These are phyloP conservation scores for Xenosphaeropsis pyriputrescens DNA, from an alignment of 2,329 filamentous ascomycete genomes.

Conservation along the genomic window DNA sequence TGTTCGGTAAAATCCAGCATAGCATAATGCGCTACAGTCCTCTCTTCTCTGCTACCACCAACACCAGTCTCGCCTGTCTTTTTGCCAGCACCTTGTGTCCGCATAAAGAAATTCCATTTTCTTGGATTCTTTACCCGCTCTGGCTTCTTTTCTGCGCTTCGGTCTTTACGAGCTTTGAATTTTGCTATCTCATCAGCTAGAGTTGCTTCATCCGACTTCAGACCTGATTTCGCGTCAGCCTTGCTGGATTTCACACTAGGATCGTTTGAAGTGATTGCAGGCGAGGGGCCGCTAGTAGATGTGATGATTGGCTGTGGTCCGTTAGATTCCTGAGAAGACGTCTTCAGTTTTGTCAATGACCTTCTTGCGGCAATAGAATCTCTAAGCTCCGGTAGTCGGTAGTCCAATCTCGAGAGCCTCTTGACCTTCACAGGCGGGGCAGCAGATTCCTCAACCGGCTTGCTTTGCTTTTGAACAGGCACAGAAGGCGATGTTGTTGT, in stretches of 20 bases:
- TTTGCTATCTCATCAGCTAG: no score
- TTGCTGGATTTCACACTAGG: slow-evolving; percentile 20
- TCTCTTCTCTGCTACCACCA: slow-evolving; percentile 11
- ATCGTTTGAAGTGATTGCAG: slow-evolving; percentile 33
- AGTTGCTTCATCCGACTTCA: no score
- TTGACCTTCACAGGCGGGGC: no score
- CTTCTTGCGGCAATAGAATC: no score
- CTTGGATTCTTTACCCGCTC: slow-evolving; percentile 37
- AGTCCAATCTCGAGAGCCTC: no score
- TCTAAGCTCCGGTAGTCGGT: no score
- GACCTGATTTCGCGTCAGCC: no score
- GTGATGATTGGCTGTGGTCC: slow-evolving; percentile 36
- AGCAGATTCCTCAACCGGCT: no score
- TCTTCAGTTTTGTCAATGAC: no score
- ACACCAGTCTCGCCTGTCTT: slow-evolving; percentile 15
- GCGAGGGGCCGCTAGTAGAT: slow-evolving; percentile 21
- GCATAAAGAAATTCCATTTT: slow-evolving; percentile 50
- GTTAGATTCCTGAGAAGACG: no score
- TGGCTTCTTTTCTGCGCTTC: slow-evolving; percentile 26
- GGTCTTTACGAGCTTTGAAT: no score
- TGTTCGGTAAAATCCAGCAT: slow-evolving; percentile 41
- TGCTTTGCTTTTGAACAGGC: slow-evolving; percentile 12
- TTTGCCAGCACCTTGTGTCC: slow-evolving; percentile 23
- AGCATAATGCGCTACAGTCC: slow-evolving; percentile 42
- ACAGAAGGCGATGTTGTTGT: slow-evolving; percentile 39